Conservation (phyloP, 257 asterid species). For the Thymus quinquecostatus region DNA sequence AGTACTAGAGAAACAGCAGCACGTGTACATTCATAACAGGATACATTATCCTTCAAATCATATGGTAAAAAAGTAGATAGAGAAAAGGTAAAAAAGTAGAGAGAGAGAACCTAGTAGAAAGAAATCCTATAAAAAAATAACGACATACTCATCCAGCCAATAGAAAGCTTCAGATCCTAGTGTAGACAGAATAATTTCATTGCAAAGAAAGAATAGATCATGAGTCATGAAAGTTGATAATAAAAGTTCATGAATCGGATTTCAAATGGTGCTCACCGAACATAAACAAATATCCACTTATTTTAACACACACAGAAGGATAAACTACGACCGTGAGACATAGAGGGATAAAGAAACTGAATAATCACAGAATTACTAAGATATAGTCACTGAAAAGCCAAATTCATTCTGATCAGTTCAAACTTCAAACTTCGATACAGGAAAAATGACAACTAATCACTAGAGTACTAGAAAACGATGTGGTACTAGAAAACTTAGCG, state of each 20-base stretch:
- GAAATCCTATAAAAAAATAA: neutral
- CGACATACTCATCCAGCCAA: neutral
- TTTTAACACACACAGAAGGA: neutral
- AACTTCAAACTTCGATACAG: conserved; percentile 1
- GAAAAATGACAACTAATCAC: neutral
- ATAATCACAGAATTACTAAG: neutral
- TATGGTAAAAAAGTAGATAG: neutral
- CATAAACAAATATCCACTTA: neutral
- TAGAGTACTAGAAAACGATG: conserved; percentile 11
- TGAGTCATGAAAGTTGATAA: conserved; percentile 7
- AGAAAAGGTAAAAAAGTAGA: no score
- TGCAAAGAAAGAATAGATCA: conserved; percentile 2
- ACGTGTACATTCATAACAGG: neutral
- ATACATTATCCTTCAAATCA: neutral
- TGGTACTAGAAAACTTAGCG: conserved; percentile 1
- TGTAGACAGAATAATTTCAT: neutral
- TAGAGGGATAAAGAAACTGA: conserved; percentile 2
- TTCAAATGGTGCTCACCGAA: neutral
- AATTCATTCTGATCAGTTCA: conserved; percentile 11
- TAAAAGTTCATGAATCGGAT: neutral
- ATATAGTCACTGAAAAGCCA: neutral
- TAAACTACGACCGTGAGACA: neutral
- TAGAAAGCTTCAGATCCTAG: conserved; percentile 21
- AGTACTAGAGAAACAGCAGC: neutral
- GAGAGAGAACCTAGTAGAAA: neutral